Evolutionary conservation across 257 asterid species (phyloP).

Genomic region (Mentha longifolia): DNA sequence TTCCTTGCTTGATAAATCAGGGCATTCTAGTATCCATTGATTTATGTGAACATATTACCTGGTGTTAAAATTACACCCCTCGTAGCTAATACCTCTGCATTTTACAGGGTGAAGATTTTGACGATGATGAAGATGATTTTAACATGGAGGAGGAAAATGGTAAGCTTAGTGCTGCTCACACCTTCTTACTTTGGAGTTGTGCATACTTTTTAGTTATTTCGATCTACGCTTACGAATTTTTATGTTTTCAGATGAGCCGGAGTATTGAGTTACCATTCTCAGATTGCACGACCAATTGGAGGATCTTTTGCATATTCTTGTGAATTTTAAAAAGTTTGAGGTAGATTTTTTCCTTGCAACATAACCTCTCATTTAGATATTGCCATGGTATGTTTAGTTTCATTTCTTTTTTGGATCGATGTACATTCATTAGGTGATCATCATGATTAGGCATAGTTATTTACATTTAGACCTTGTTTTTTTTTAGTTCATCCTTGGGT

Average conservation of each 20-base stretch:
- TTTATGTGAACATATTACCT: neutral
- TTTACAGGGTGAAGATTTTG: neutral
- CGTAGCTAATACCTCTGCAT: neutral
- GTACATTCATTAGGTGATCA: neutral
- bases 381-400: neutral
- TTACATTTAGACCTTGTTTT: neutral
- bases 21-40: neutral
- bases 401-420: neutral
- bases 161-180: neutral
- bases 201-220: neutral
- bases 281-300: neutral
- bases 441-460: neutral
- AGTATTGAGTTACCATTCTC: conserved; percentile 28
- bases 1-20: neutral
- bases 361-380: neutral
- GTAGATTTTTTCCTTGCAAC: conserved; percentile 7
- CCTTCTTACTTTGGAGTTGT: neutral
- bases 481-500: too few species aligned
- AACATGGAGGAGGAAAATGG: neutral
- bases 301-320: neutral
- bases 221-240: neutral
- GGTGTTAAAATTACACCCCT: neutral
- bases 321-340: neutral
- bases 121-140: conserved; percentile 4
- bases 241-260: conserved; percentile 43